phyloP scores from a whole-genome alignment of 2,329 filamentous ascomycete species.

The Spiromastix sp. region DNA sequence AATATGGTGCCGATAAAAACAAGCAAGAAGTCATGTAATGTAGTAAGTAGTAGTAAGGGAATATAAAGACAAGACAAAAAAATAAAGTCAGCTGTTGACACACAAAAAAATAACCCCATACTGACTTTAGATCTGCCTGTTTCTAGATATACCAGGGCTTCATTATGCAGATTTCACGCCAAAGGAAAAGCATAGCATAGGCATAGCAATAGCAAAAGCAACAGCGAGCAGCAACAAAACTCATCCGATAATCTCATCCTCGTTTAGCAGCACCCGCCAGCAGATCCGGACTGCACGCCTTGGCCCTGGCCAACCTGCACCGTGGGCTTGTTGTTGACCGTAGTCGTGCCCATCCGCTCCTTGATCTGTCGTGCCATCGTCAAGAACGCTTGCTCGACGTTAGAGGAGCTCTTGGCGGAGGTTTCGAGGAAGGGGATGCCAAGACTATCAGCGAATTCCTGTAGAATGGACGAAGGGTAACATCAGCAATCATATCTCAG shows the following conservation, averaged over 20 bases:
- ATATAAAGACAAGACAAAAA: too few species aligned
- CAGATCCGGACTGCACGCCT: slow-evolving; percentile 79
- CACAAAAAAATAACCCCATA: too few species aligned
- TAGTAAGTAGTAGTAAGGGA: too few species aligned
- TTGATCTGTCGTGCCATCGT: slow-evolving; percentile 99
- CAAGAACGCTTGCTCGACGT: slow-evolving; percentile 98
- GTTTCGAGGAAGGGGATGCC: slow-evolving; percentile 99
- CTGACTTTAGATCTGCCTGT: too few species aligned
- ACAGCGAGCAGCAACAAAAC: background rate
- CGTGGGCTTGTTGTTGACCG: slow-evolving; percentile 96
- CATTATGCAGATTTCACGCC: slow-evolving; percentile 11
- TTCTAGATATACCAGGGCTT: too few species aligned
- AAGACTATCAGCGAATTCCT: slow-evolving; percentile 98
- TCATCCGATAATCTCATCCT: background rate
- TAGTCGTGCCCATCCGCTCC: slow-evolving; percentile 96
- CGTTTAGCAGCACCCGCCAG: slow-evolving; percentile 80
- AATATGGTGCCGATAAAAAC: too few species aligned
- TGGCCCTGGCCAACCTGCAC: slow-evolving; percentile 93
- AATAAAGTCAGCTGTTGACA: too few species aligned
- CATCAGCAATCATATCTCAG: slow-evolving; percentile 2
- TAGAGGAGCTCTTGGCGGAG: slow-evolving; percentile 98
- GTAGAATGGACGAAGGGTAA: slow-evolving; percentile 9
- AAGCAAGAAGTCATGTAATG: too few species aligned
- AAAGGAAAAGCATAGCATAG: slow-evolving; percentile 10
- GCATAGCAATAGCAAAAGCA: slow-evolving; percentile 11